These are phyloP conservation scores for Emmonsiellopsis sp. DNA, from an alignment of 2,329 filamentous ascomycete genomes.

Conservation along the genomic window DNA sequence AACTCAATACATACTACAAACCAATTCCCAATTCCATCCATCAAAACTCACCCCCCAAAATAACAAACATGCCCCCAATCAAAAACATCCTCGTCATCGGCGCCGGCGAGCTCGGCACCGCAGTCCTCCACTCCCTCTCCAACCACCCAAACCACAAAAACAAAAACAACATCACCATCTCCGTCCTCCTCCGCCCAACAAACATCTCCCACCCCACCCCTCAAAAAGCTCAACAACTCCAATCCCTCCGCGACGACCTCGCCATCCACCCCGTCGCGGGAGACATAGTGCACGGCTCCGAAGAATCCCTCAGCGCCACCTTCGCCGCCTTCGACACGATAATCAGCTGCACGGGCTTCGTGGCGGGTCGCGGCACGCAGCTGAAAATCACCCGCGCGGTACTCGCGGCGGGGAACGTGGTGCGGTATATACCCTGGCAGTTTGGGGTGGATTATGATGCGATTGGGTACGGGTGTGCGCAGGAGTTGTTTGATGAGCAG, in stretches of 20 bases:
- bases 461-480: constrained; percentile 49
- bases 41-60: too few relatives aligned
- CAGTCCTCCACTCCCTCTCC: constrained; percentile 31
- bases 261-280: constrained; percentile 35
- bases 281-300: constrained; percentile 31
- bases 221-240: constrained; percentile 22
- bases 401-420: constrained; percentile 37
- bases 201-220: constrained; percentile 26
- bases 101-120: constrained; percentile 6
- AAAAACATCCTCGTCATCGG: constrained; percentile 6
- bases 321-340: constrained; percentile 36
- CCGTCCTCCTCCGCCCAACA: constrained; percentile 45
- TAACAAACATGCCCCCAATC: background rate
- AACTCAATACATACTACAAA: too few relatives aligned
- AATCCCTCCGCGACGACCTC: constrained; percentile 22
- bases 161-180: constrained; percentile 30
- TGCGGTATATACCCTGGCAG: constrained; percentile 60
- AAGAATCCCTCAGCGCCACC: constrained; percentile 29
- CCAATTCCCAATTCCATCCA: too few relatives aligned
- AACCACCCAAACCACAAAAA: constrained; percentile 32
- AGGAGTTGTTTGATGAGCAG: constrained; percentile 61
- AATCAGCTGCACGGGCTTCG: constrained; percentile 54
- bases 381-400: constrained; percentile 48
- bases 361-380: constrained; percentile 46
- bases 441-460: constrained; percentile 63